Base-by-base conservation (phyloP, 352 stramenopile genomes). In the Pythium brassicae region DNA sequence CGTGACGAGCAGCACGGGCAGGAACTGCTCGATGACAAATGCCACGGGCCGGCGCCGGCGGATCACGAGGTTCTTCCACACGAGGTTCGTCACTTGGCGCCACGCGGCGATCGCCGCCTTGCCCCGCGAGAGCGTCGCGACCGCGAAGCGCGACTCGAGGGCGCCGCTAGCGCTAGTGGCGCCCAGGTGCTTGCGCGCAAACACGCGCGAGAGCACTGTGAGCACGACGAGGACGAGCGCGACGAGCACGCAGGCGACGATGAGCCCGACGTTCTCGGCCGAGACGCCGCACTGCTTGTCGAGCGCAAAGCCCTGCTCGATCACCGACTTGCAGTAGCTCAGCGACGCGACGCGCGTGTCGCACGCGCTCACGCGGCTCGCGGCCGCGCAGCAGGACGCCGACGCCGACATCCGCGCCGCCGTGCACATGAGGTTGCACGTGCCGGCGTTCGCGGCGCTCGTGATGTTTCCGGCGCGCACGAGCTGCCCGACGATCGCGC, bases 51-150 rank as follows among this genome's bases (percentile, higher is more conserved):
- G 72, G 1, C 66, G 57, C 29, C 73, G 60, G 23, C 76, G 63
- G 46, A 89, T 74, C 8, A 80, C 22, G 6, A 87, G 29, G 45
- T 91, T 91, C 53, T 91, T 91, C 78, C 80, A 89, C 46, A 88
- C 71, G 25, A 88, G 62, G 50, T 88, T 86, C 7, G 69, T 72
- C 10, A 86, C 57, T 50, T 87, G 77, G 55, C 61, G 66, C 73
- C 71, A 86, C 23, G 67, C 51, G 17, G 51, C 46, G 1, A 85
- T 43, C 9, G 65, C 59, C 3, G 61, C 60, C 27, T 61, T 61
- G 67, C 63, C 80, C 9, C 45, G 68, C 20, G 61, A 65, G 52
- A 51, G 53, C 12, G 57, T 56, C 8, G 58, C 56, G 27, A 57
- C 44, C 3, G 61, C 57, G 34, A 75, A 66, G 25, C 67, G 55